Percentiles rank a stretch among this genome's conserved stretches.
phyloP scores from a whole-genome alignment of 2,329 filamentous ascomycete genomes.

The Fusarium annulatum region DNA sequence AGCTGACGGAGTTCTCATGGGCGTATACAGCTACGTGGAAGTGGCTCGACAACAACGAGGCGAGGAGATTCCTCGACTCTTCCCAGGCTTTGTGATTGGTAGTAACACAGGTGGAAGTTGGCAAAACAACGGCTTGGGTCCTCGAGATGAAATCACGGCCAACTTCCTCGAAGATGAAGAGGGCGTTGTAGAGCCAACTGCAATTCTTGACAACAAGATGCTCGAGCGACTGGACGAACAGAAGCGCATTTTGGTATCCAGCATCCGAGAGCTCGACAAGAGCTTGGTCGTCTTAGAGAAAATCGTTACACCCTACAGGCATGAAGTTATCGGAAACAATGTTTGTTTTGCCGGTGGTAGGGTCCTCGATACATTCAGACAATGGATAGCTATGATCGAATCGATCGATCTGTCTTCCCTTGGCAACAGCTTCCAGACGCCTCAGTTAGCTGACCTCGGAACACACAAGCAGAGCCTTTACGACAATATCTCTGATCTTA shows the following conservation, averaged over 20 bases:
- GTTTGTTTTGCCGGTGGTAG: slow-evolving; percentile 82
- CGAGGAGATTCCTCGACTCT: slow-evolving; percentile 90
- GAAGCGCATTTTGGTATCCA: slow-evolving; percentile 85
- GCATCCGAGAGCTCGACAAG: slow-evolving; percentile 88
- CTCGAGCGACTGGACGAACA: slow-evolving; percentile 87
- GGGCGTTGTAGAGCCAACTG: slow-evolving; percentile 74
- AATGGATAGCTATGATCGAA: slow-evolving; percentile 90
- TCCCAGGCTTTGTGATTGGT: slow-evolving; percentile 92
- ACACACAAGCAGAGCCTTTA: slow-evolving; percentile 93
- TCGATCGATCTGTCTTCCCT: slow-evolving; percentile 89
- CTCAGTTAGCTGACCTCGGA: slow-evolving; percentile 87
- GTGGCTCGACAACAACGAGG: slow-evolving; percentile 93
- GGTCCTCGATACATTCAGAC: slow-evolving; percentile 88
- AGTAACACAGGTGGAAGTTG: slow-evolving; percentile 88
- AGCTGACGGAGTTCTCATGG: slow-evolving; percentile 94
- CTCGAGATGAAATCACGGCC: slow-evolving; percentile 78
- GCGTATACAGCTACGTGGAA: slow-evolving; percentile 96
- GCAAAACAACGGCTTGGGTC: slow-evolving; percentile 76
- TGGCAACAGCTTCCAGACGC: slow-evolving; percentile 81
- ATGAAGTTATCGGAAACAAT: slow-evolving; percentile 83
- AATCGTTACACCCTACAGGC: slow-evolving; percentile 80
- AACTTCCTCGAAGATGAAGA: slow-evolving; percentile 90
- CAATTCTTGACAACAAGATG: slow-evolving; percentile 78
- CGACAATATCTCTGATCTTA: slow-evolving; percentile 89
- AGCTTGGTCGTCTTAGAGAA: slow-evolving; percentile 82